Conservation (phyloP, 2,329 filamentous ascomycete genomes). For the Bipolaris gigantea region DNA sequence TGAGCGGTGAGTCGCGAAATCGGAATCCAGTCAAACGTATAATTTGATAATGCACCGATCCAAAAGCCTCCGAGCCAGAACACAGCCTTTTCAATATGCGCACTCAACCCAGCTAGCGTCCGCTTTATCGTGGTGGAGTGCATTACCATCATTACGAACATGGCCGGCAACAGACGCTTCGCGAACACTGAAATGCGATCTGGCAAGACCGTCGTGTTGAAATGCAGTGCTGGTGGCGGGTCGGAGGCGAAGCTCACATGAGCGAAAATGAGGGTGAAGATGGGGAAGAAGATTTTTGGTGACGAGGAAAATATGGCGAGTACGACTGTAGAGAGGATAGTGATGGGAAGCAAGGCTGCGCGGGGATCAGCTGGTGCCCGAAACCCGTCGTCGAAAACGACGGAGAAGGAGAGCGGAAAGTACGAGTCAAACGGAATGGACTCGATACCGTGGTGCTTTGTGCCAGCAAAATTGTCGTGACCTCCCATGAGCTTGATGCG, state of each 20-base stretch:
- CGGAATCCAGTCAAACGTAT: constrained; percentile 90
- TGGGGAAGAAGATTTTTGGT: constrained; percentile 76
- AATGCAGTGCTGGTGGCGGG: constrained; percentile 67
- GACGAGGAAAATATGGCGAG: constrained; percentile 79
- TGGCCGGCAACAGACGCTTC: constrained; percentile 80
- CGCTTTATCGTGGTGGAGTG: constrained; percentile 80
- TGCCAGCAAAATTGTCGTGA: constrained; percentile 62
- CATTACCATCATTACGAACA: constrained; percentile 82
- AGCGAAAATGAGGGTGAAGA: constrained; percentile 80
- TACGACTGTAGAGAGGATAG: constrained; percentile 70
- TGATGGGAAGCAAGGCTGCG: constrained; percentile 78
- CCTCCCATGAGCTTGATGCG: constrained; percentile 73
- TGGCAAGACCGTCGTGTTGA: constrained; percentile 51
- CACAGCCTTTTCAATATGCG: constrained; percentile 84
- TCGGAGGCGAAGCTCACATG: constrained; percentile 88
- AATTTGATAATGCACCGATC: constrained; percentile 88
- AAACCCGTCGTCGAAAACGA: constrained; percentile 65
- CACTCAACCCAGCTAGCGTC: constrained; percentile 70
- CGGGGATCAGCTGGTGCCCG: constrained; percentile 69
- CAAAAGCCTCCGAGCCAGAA: constrained; percentile 88
- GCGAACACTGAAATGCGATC: constrained; percentile 60
- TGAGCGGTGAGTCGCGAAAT: constrained; percentile 85
- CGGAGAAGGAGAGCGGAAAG: constrained; percentile 86
- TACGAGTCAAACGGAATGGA: constrained; percentile 81
- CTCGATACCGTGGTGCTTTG: constrained; percentile 68